Conservation (phyloP, 225 moss, liverwort and hornwort species). For the Climacium dendroides region DNA sequence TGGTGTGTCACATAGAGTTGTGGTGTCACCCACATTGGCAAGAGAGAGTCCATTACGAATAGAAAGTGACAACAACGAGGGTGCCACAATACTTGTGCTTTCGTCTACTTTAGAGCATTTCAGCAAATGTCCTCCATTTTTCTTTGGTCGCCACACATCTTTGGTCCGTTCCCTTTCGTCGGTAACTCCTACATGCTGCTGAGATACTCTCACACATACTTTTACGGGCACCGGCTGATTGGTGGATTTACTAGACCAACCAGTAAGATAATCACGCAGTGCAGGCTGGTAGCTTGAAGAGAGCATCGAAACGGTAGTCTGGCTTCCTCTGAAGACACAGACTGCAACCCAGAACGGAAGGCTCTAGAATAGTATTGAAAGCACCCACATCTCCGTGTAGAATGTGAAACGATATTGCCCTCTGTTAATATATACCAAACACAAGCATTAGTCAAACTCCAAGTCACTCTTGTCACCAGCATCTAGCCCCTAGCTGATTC, state of each 20-base stretch:
- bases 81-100: not conserved
- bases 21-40: not conserved
- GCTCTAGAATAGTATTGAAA: not conserved
- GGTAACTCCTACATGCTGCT: not conserved
- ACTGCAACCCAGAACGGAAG: not conserved
- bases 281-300: conserved; percentile 11
- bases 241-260: not conserved
- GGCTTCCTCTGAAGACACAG: not conserved
- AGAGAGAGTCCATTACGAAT: not conserved
- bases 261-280: not conserved
- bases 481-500: not conserved
- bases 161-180: not conserved
- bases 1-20: not conserved
- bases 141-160: conserved; percentile 1
- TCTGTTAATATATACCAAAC: not conserved
- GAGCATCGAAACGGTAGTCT: conserved; percentile 18
- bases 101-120: not conserved
- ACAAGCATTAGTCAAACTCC: not conserved
- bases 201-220: not conserved
- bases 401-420: not conserved
- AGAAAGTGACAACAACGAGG: not conserved
- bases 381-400: not conserved
- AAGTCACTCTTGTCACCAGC: not conserved
- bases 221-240: not conserved
- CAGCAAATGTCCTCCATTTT: not conserved